These are phyloP conservation scores for Chrysoporthe cubensis DNA, from an alignment of 2,329 filamentous ascomycete genomes.

Conservation along the genomic window DNA sequence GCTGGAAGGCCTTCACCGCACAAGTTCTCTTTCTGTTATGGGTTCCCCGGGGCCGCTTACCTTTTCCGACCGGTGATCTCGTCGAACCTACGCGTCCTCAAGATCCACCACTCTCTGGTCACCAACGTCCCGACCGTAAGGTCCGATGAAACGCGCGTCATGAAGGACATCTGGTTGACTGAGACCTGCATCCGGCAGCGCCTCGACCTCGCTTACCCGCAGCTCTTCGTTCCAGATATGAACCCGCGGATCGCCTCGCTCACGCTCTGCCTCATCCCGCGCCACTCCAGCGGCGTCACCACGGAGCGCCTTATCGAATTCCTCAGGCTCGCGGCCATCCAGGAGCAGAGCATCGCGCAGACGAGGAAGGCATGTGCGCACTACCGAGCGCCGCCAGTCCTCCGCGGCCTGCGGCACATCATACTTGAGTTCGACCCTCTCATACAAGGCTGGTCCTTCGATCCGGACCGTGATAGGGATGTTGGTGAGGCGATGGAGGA, in stretches of 20 bases:
- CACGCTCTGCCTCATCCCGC: conserved; percentile 58
- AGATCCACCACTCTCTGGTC: conserved; percentile 63
- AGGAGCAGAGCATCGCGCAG: conserved; percentile 52
- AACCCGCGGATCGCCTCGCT: conserved; percentile 59
- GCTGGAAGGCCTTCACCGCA: neutral
- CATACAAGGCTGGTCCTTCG: conserved; percentile 40
- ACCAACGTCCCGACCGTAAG: conserved; percentile 56
- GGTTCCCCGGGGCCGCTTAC: conserved; percentile 50
- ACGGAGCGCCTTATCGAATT: conserved; percentile 53
- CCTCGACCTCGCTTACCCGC: conserved; percentile 51
- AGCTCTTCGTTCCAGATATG: conserved; percentile 56
- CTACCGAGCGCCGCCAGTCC: conserved; percentile 45
- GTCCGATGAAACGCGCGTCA: conserved; percentile 41
- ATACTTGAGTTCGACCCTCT: conserved; percentile 58
- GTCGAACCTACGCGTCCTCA: conserved; percentile 55
- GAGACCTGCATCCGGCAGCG: conserved; percentile 50
- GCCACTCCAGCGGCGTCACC: conserved; percentile 55
- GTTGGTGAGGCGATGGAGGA: conserved; percentile 43
- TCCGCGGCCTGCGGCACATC: conserved; percentile 58
- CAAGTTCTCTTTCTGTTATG: conserved; percentile 32
- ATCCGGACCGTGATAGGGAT: conserved; percentile 36
- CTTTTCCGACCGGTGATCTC: conserved; percentile 57
- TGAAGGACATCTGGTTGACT: conserved; percentile 46
- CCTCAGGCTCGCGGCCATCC: conserved; percentile 49
- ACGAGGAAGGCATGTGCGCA: conserved; percentile 31